Conservation (phyloP, 2,329 filamentous ascomycete genomes). For the Verticillium zaregamsianum region DNA sequence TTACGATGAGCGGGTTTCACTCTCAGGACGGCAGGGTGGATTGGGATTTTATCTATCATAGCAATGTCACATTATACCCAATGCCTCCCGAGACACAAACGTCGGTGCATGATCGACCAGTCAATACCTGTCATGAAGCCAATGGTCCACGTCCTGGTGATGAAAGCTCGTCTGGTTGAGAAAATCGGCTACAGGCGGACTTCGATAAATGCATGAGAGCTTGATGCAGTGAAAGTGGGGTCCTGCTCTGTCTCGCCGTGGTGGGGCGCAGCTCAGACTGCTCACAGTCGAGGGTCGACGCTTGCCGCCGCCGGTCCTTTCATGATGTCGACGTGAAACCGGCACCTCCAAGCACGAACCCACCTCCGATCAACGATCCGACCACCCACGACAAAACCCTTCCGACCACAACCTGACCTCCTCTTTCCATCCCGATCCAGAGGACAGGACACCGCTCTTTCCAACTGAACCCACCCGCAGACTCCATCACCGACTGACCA, state of each 20-base stretch:
- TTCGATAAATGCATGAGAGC: not conserved
- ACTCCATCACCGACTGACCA: not conserved
- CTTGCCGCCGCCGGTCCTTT: not conserved
- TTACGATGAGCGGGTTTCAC: not conserved
- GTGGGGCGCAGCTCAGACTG: not conserved
- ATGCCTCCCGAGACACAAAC: not conserved
- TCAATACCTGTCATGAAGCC: not conserved
- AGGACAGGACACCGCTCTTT: slow-evolving; percentile 1
- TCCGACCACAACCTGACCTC: not conserved
- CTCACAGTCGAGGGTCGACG: not conserved
- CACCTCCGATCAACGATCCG: not conserved
- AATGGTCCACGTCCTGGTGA: no score
- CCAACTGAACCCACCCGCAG: no score
- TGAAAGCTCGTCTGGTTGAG: no score
- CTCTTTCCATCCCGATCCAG: slow-evolving; percentile 5
- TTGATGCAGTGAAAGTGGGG: not conserved
- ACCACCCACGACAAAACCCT: slow-evolving; percentile 5
- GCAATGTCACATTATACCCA: not conserved
- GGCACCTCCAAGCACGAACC: not conserved
- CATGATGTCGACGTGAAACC: not conserved
- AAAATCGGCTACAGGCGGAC: not conserved
- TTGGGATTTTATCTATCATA: not conserved
- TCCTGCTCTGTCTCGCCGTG: not conserved
- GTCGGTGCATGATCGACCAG: not conserved
- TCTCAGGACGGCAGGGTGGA: not conserved